Conservation (phyloP, 2,329 filamentous ascomycete genomes). For the Monilinia fructigena region DNA sequence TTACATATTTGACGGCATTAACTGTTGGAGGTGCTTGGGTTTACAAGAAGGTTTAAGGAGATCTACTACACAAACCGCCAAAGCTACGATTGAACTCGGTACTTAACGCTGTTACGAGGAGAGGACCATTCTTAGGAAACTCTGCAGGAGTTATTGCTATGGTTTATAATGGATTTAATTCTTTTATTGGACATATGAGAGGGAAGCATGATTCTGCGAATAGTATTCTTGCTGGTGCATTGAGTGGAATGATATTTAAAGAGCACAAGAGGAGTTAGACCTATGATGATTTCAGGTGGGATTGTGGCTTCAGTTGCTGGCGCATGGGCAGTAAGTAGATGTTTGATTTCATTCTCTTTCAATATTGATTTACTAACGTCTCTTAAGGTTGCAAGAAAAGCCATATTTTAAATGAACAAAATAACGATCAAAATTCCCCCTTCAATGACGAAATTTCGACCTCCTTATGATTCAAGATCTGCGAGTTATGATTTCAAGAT, state of each 20-base stretch:
- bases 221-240: conserved; percentile 76
- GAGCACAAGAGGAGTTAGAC: conserved; percentile 83
- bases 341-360: neutral
- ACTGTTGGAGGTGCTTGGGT: conserved; percentile 85
- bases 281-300: conserved; percentile 91
- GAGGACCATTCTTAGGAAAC: conserved; percentile 94
- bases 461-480: conserved; percentile 17
- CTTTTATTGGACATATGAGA: conserved; percentile 71
- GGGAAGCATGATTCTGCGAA: conserved; percentile 90
- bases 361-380: conserved; percentile 27
- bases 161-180: conserved; percentile 93
- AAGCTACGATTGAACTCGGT: conserved; percentile 93
- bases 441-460: conserved; percentile 14
- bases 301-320: conserved; percentile 85
- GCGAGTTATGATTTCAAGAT: conserved; percentile 18
- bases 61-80: conserved; percentile 73
- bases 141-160: conserved; percentile 94
- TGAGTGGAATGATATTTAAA: conserved; percentile 98
- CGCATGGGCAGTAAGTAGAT: conserved; percentile 77
- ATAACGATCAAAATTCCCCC: conserved; percentile 15
- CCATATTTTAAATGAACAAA: conserved; percentile 45
- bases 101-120: conserved; percentile 87
- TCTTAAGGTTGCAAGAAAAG: conserved; percentile 50
- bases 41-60: conserved; percentile 83
- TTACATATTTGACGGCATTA: conserved; percentile 88